A percentile compares a stretch with the other conserved stretches of the same genome.
phyloP scores from a whole-genome alignment of 2,329 filamentous ascomycete genomes.

The Alternaria dauci region DNA sequence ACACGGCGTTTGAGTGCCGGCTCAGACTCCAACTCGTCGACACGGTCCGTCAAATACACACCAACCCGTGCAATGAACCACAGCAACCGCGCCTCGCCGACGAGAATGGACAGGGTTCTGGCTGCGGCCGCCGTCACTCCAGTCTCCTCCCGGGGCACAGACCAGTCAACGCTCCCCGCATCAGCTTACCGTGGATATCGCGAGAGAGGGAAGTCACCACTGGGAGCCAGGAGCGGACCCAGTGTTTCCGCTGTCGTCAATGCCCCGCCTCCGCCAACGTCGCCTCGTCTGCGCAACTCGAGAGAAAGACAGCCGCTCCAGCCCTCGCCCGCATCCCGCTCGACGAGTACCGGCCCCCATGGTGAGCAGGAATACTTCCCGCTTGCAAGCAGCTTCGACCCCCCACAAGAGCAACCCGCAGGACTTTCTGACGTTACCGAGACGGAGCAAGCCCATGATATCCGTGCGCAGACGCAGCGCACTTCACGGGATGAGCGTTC shows the following conservation, averaged over 20 bases:
- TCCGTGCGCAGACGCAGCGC: constrained; percentile 14
- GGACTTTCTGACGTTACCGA: constrained; percentile 6
- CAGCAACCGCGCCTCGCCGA: constrained; percentile 42
- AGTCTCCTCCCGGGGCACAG: constrained; percentile 18
- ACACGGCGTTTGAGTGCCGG: constrained; percentile 43
- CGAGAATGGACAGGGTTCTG: constrained; percentile 30
- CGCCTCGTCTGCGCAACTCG: constrained; percentile 47
- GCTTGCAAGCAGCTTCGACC: constrained; percentile 19
- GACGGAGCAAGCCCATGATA: constrained; percentile 11
- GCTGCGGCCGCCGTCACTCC: constrained; percentile 14
- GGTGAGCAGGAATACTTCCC: constrained; percentile 39
- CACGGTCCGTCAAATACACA: constrained; percentile 43
- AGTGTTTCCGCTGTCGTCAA: constrained; percentile 43
- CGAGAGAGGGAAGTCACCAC: constrained; percentile 43
- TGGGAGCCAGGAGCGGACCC: constrained; percentile 29
- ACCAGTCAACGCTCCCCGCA: constrained; percentile 35
- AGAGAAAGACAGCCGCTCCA: constrained; percentile 43
- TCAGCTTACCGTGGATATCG: constrained; percentile 45
- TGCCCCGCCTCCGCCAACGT: constrained; percentile 40
- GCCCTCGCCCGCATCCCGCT: constrained; percentile 33
- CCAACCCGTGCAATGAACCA: constrained; percentile 31
- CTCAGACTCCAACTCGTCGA: constrained; percentile 49
- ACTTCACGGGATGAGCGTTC: constrained; percentile 18
- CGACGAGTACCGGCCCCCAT: constrained; percentile 31
- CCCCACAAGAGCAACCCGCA: constrained; percentile 17